Base-by-base conservation (phyloP, 805 yeast species). In the Candida peoriensis region DNA sequence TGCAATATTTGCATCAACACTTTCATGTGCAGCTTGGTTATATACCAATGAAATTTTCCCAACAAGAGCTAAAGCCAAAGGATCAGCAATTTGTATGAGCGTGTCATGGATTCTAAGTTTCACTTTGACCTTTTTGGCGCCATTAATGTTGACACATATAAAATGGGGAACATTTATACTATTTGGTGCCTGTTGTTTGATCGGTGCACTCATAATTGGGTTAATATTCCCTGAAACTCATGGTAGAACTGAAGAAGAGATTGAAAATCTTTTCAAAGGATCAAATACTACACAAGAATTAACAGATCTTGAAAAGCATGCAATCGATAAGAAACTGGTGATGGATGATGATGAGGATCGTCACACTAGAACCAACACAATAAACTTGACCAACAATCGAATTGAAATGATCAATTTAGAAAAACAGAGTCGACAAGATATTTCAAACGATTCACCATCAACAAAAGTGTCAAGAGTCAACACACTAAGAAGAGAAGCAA, bases 21-120 rank as follows among this genome's bases (percentile, higher is more conserved):
- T 75, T 11, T 55, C 69, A 1, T 63, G 76, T 28, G 65, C 65
- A 4, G 64, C 75, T 22, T 66, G 72, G 72, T 49, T 74, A 15
- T 74, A 71, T 45, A 62, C 72, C 5, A 63, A 67, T 32, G 81
- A 75, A 43, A 52, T 72, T 5, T 63, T 75, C 28, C 73, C 74
- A 0, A 52, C 53, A 1, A 54, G 55, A 19, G 66, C 71, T 2
- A 66, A 73, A 40, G 55, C 70, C 1, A 71, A 68, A 42, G 76
- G 76, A 0, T 52, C 66, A 18, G 58, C 75, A 0, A 41, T 72
- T 5, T 64, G 73, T 30, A 65, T 70, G 66, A 52, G 68, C 18
- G 50, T 61, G 11, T 68, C 73, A 3, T 73, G 76, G 77, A 40
- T 57, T 2, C 38, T 64, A 7, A 64, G 59, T 41, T 63, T 63